Conservation (phyloP, 1,284 basidiomycete species). For the Schizopora paradoxa region DNA sequence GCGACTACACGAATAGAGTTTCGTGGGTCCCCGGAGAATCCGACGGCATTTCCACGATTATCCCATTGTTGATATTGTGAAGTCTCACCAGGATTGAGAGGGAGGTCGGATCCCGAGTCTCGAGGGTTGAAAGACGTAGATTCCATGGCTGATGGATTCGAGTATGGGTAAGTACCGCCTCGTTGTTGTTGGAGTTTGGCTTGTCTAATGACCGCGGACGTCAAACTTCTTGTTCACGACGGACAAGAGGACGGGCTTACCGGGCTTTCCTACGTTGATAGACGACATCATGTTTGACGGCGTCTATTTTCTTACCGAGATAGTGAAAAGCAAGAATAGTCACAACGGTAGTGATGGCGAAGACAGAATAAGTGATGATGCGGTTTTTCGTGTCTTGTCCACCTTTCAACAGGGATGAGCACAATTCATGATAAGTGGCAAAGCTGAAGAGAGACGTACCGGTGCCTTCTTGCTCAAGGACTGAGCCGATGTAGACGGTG, state of each 20-base stretch:
- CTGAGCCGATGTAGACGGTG: slow-evolving; percentile 51
- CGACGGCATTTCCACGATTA: slow-evolving; percentile 5
- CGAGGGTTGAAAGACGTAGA: slow-evolving; percentile 13
- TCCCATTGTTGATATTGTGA: slow-evolving; percentile 15
- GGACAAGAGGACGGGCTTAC: neutral
- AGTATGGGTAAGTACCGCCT: slow-evolving; percentile 5
- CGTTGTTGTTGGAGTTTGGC: slow-evolving; percentile 15
- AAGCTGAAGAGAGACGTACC: slow-evolving; percentile 22
- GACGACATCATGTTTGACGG: slow-evolving; percentile 13
- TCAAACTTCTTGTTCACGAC: neutral
- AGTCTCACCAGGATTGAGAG: slow-evolving; percentile 14
- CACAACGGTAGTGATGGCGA: slow-evolving; percentile 11
- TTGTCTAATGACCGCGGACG: slow-evolving; percentile 11
- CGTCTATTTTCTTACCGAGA: slow-evolving; percentile 15
- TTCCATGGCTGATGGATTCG: neutral
- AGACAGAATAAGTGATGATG: slow-evolving; percentile 13
- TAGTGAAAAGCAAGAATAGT: slow-evolving; percentile 16
- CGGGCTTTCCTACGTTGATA: slow-evolving; percentile 15
- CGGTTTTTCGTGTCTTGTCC: slow-evolving; percentile 12
- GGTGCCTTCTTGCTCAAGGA: slow-evolving; percentile 28
- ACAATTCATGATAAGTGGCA: slow-evolving; percentile 12
- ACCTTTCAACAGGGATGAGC: neutral
- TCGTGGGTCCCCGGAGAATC: slow-evolving; percentile 11
- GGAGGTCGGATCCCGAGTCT: slow-evolving; percentile 15
- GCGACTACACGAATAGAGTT: slow-evolving; percentile 6